Evolutionary conservation across 2,329 filamentous ascomycete genomes (phyloP).

Genomic region (Tolypocladium ophioglossoides): DNA sequence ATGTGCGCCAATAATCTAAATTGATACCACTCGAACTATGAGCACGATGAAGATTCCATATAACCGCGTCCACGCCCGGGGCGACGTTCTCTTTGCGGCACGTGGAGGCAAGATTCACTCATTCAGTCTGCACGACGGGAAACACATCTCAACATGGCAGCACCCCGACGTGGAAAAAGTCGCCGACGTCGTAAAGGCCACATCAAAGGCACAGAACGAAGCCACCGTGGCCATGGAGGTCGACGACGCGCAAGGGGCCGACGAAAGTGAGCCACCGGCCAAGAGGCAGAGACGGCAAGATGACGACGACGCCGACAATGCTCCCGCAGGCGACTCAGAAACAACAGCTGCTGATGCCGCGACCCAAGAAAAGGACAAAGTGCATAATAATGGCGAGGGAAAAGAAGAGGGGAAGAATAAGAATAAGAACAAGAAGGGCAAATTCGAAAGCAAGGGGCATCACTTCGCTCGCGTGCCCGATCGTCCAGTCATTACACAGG

Average conservation of each 20-base stretch:
- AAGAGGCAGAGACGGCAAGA: slow-evolving; percentile 23
- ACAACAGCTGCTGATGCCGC: neutral
- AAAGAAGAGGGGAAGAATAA: slow-evolving; percentile 9
- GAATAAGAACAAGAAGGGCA: slow-evolving; percentile 14
- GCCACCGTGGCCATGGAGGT: slow-evolving; percentile 5
- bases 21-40: neutral
- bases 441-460: slow-evolving; percentile 16
- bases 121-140: slow-evolving; percentile 48
- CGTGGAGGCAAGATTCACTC: slow-evolving; percentile 62
- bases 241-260: slow-evolving; percentile 7
- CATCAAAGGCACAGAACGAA: slow-evolving; percentile 6
- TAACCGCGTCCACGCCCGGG: slow-evolving; percentile 47
- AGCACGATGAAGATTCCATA: slow-evolving; percentile 46
- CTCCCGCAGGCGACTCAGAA: neutral
- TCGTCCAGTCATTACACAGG: slow-evolving; percentile 55
- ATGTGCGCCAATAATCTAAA: neutral
- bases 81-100: slow-evolving; percentile 58
- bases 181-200: slow-evolving; percentile 16
- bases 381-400: slow-evolving; percentile 9
- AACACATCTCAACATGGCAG: slow-evolving; percentile 52
- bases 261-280: slow-evolving; percentile 20
- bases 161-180: slow-evolving; percentile 31
- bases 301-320: slow-evolving; percentile 8
- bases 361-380: slow-evolving; percentile 5
- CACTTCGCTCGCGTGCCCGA: slow-evolving; percentile 29